phyloP scores from a whole-genome alignment of 352 stramenopile species.

The Aphanomyces invadans region DNA sequence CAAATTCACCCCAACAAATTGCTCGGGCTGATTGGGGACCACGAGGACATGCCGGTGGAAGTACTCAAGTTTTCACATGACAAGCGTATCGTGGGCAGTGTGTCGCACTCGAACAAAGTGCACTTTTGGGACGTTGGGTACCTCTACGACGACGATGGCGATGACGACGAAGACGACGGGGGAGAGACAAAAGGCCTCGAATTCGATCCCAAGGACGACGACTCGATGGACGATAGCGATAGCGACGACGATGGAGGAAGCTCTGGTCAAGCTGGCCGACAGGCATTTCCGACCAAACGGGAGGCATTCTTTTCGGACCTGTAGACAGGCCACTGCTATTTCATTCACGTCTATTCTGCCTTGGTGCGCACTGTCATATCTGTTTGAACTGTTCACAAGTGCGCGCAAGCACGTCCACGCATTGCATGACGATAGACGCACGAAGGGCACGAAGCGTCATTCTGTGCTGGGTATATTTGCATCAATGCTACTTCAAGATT shows the following conservation, averaged over 20 bases:
- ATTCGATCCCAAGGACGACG: constrained; percentile 38
- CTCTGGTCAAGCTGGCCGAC: constrained; percentile 34
- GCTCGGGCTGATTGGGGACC: constrained; percentile 91
- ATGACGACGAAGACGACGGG: constrained; percentile 56
- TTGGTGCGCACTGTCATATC: too few species aligned
- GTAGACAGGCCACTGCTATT: too few species aligned
- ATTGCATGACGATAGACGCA: too few species aligned
- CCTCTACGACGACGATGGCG: constrained; percentile 85
- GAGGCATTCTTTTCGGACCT: constrained; percentile 82
- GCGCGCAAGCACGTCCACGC: too few species aligned
- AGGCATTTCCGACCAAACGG: constrained; percentile 52
- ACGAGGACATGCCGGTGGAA: constrained; percentile 95
- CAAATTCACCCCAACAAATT: constrained; percentile 94
- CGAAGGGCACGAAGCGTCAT: too few species aligned
- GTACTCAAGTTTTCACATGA: constrained; percentile 80
- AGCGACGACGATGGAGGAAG: constrained; percentile 57
- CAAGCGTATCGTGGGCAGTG: constrained; percentile 86
- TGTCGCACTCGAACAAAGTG: constrained; percentile 92
- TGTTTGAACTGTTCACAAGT: too few species aligned
- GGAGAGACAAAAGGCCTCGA: constrained; percentile 34
- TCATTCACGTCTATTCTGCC: too few species aligned
- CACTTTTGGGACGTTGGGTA: constrained; percentile 94
- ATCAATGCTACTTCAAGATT: too few species aligned
- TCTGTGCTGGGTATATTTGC: too few species aligned
- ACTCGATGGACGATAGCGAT: constrained; percentile 65